Evolutionary conservation across 768 basidiomycete species (phyloP).

Genomic region (Lentinula detonsa): DNA sequence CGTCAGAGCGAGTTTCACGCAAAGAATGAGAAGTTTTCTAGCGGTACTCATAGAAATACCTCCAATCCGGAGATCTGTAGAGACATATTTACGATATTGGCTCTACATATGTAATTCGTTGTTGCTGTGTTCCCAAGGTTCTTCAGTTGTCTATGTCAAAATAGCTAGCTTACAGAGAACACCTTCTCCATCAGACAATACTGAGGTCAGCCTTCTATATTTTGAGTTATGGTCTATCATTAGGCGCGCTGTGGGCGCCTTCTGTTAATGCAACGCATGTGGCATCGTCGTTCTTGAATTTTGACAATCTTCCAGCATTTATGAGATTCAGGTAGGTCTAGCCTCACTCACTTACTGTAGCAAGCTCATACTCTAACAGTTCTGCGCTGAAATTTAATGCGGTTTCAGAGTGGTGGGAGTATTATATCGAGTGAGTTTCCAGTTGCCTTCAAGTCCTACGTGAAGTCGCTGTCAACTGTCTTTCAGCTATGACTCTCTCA

Average conservation of each 20-base stretch:
- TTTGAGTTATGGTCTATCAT: neutral
- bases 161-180: no score
- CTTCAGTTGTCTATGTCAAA: no score
- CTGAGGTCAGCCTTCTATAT: no score
- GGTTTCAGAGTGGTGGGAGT: constrained; percentile 88
- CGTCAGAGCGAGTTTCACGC: no score
- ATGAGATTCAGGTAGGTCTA: constrained; percentile 60
- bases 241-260: neutral
- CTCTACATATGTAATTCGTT: no score
- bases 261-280: neutral
- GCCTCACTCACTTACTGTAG: neutral
- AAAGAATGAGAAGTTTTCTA: no score
- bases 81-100: no score
- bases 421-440: constrained; percentile 76
- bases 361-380: constrained; percentile 26
- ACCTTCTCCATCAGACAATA: no score
- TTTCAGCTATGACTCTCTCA: constrained; percentile 75
- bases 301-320: neutral
- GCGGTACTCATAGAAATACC: no score
- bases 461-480: neutral
- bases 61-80: no score
- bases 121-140: no score
- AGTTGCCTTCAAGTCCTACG: neutral
- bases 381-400: constrained; percentile 90
- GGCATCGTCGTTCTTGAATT: neutral